Evolutionary conservation across 2,329 filamentous ascomycete genomes (phyloP).

Genomic region (Aspergillus pseudotamarii): DNA sequence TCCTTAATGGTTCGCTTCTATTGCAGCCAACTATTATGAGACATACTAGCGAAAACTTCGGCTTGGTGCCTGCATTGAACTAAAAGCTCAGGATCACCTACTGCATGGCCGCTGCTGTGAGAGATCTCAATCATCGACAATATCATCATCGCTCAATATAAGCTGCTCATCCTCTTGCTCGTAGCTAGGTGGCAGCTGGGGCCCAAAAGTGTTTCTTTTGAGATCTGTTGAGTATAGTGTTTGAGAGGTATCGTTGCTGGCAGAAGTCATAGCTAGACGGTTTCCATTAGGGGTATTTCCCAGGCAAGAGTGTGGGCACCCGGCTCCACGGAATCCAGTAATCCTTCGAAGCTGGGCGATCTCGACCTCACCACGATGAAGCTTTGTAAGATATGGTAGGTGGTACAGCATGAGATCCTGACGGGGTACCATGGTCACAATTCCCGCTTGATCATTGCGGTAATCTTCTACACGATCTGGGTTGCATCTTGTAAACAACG

Average conservation of each 20-base stretch:
- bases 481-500: background rate
- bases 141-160: conserved; percentile 80
- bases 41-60: background rate
- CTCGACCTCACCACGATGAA: conserved; percentile 48
- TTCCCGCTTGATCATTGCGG: conserved; percentile 8
- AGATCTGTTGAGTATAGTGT: background rate
- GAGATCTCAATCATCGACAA: conserved; percentile 63
- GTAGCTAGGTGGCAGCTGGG: conserved; percentile 33
- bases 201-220: conserved; percentile 27
- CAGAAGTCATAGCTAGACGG: background rate
- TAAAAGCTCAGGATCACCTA: background rate
- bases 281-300: background rate
- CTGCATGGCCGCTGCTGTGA: background rate
- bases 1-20: background rate
- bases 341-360: conserved; percentile 68
- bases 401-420: conserved; percentile 68
- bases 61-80: background rate
- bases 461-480: background rate
- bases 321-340: conserved; percentile 47
- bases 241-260: background rate
- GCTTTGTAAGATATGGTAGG: conserved; percentile 79
- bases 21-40: background rate
- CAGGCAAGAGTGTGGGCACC: background rate
- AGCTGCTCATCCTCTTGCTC: conserved; percentile 64
- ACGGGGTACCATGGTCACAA: conserved; percentile 38